Base-by-base conservation (phyloP, 2,329 filamentous ascomycete species). In the Botryotinia globosa region DNA sequence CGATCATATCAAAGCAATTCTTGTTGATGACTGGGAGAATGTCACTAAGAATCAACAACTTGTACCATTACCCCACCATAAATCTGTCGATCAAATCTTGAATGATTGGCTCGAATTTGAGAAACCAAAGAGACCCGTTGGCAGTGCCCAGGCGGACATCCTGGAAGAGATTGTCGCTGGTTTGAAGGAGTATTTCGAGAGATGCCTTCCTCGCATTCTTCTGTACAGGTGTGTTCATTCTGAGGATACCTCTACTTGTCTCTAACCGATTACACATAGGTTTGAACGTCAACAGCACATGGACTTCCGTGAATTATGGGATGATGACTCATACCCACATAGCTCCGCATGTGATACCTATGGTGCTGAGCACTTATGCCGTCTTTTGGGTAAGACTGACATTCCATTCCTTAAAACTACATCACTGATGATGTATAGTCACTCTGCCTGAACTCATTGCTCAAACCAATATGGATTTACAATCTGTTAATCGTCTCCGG, bases 1-100 rank as follows among this genome's bases (percentile, higher is more conserved):
- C 0, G 96, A 98, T 80, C 89, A 92, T 76, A 87, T 99, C 76
- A 98, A 98, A 84, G 93, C 92, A 25, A 87, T 97, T 75, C 89
- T 99, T 4, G 96, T 99, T 34, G 96, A 99, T 81, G 96, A 99
- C 82, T 99, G 96, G 96, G 96, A 99, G 82, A 97, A 98, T 78
- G 90, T 99, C 74, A 99, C 96, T 72, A 98, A 98, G 84, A 96
- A 97, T 80, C 89, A 94, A 77, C 93, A 95, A 80, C 89, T 98
- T 6, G 93, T 98, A 45, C 91, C 93, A 2, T 85, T 99, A 25
- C 96, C 96, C 0, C 91, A 94, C 64, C 85, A 87, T 42, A 88
- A 91, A 69, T 90, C 95, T 1, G 93, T 96, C 74, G 89, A 88
- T 75, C 84, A 89, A 76, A 93, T 99, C 74, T 84, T 99, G 25